These are phyloP conservation scores for Daedaleopsis sinensis DNA, from an alignment of 768 basidiomycete species.

Conservation along the genomic window DNA sequence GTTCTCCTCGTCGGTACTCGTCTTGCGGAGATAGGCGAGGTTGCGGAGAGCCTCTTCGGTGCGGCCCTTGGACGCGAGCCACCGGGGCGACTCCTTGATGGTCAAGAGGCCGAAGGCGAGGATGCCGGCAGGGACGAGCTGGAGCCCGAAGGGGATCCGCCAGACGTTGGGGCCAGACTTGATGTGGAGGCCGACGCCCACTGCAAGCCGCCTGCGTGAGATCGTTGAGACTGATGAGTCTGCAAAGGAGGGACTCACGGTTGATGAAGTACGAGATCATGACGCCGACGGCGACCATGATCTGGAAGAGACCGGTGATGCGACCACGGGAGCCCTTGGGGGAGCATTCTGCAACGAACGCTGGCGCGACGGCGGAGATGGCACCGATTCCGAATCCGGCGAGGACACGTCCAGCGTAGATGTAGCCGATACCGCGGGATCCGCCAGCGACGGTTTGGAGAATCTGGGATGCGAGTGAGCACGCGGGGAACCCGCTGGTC, in stretches of 20 bases:
- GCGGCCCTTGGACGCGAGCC: conserved; percentile 68
- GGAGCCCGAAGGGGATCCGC: conserved; percentile 75
- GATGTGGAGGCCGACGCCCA: conserved; percentile 61
- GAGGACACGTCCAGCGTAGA: conserved; percentile 81
- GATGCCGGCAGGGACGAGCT: conserved; percentile 74
- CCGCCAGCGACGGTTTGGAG: conserved; percentile 69
- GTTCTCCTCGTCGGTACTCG: conserved; percentile 41
- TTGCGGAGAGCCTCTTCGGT: conserved; percentile 55
- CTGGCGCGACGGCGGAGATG: conserved; percentile 83
- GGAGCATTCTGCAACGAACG: conserved; percentile 85
- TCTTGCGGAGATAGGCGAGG: conserved; percentile 65
- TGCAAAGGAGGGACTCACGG: conserved; percentile 43
- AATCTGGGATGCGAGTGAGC: conserved; percentile 43
- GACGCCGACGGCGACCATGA: conserved; percentile 84
- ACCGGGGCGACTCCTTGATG: conserved; percentile 78
- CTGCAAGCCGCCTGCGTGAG: conserved; percentile 35
- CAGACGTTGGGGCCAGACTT: conserved; percentile 52
- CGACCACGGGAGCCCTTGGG: conserved; percentile 87
- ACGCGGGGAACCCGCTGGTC: background rate
- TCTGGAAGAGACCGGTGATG: conserved; percentile 85
- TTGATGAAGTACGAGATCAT: conserved; percentile 87
- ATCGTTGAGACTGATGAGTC: conserved; percentile 16
- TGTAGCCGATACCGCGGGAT: conserved; percentile 60
- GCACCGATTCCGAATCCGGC: conserved; percentile 82
- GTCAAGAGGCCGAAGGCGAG: conserved; percentile 70